Percentiles rank a stretch among this genome's conserved stretches.
These are phyloP conservation scores for Boletus rex-veris DNA, from an alignment of 768 basidiomycete species.

Conservation along the genomic window DNA sequence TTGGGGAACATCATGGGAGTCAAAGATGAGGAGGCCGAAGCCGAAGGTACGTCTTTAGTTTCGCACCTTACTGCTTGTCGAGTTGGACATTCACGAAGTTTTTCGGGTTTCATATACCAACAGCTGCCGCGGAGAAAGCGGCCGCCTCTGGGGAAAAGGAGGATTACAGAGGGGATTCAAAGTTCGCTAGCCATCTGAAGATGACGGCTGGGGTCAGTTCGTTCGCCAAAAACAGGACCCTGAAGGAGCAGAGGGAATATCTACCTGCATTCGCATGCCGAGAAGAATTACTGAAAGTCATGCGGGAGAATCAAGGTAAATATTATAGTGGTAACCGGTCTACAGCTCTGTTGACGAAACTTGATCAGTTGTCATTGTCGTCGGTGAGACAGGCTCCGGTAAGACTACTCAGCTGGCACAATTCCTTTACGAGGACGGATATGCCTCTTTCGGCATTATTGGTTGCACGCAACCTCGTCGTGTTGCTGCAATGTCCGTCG, in stretches of 20 bases:
- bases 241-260: conserved; percentile 96
- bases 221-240: conserved; percentile 76
- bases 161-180: conserved; percentile 89
- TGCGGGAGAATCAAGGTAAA: conserved; percentile 93
- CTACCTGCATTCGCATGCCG: conserved; percentile 96
- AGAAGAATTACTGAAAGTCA: conserved; percentile 82
- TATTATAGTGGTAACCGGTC: background rate
- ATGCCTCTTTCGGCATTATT: conserved; percentile 82
- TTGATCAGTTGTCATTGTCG: conserved; percentile 77
- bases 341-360: background rate
- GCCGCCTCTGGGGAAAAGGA: conserved; percentile 53
- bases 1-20: conserved; percentile 99
- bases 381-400: conserved; percentile 99
- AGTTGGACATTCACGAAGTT: conserved; percentile 80
- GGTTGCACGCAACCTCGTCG: conserved; percentile 98
- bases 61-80: conserved; percentile 33
- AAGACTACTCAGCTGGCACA: conserved; percentile 97
- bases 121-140: conserved; percentile 53
- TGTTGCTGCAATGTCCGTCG: conserved; percentile 99
- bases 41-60: conserved; percentile 65
- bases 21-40: conserved; percentile 89
- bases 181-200: conserved; percentile 95
- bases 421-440: conserved; percentile 96
- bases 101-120: conserved; percentile 32
- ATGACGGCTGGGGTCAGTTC: conserved; percentile 69